Conservation (phyloP, 352 stramenopile genomes). For the Albugo candida region DNA sequence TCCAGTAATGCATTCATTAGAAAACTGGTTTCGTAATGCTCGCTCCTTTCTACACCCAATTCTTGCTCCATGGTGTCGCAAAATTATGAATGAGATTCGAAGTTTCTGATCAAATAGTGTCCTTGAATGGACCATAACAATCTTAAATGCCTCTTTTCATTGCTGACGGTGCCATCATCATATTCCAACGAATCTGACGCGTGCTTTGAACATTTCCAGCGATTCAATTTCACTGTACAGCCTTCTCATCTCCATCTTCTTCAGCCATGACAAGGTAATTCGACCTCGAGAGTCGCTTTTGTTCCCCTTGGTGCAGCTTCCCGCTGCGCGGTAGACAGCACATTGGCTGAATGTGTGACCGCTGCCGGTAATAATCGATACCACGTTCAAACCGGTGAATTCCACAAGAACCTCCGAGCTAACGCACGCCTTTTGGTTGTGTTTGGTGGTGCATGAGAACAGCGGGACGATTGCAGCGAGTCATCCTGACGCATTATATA, state of each 20-base stretch:
- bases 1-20: constrained; percentile 50
- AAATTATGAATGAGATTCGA: constrained; percentile 36
- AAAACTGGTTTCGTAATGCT: constrained; percentile 41
- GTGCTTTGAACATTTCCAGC: not conserved
- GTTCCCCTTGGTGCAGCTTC: constrained; percentile 57
- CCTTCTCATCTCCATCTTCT: constrained; percentile 17
- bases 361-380: constrained; percentile 98
- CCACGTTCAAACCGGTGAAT: constrained; percentile 95
- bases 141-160: constrained; percentile 13
- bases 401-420: constrained; percentile 93
- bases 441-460: constrained; percentile 96
- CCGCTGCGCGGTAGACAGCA: constrained; percentile 83
- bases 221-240: not conserved
- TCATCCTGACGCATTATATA: constrained; percentile 53
- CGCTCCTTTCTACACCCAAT: constrained; percentile 46
- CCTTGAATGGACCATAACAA: constrained; percentile 74
- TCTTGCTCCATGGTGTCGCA: constrained; percentile 66
- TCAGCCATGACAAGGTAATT: constrained; percentile 39
- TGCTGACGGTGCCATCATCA: not conserved
- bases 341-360: constrained; percentile 87
- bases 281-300: constrained; percentile 39
- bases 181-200: not conserved
- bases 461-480: constrained; percentile 73
- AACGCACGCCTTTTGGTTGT: constrained; percentile 97
- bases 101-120: constrained; percentile 30